Base-by-base conservation (phyloP, 2,329 filamentous ascomycete species). In the Karstenula rhodostoma region DNA sequence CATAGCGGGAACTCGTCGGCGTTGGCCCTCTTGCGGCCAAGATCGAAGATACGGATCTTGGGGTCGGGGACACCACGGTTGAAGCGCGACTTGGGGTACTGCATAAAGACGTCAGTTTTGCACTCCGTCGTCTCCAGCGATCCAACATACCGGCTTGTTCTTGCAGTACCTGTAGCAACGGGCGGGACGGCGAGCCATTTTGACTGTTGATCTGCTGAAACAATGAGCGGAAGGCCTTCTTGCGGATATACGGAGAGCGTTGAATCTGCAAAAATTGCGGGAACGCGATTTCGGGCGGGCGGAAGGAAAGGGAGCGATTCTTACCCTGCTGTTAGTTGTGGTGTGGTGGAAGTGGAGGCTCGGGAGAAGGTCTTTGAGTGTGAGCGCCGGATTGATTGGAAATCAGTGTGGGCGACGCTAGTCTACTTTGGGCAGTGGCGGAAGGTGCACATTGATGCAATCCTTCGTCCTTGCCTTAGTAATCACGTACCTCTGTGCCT, bases 141-240 rank as follows among this genome's bases (percentile, higher is more conserved):
- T 53, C 57, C 17, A 51, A 74, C 74, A 63, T 77, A 77, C 85
- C 82, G 96, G 93, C 93, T 97, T 97, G 91, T 98, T 99, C 93
- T 99, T 99, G 94, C 95, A 99, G 92, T 99, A 99, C 82, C 95
- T 91, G 90, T 97, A 99, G 88, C 95, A 99, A 88, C 95, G 92
- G 81, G 95, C 95, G 81, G 95, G 95, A 91, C 95, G 93, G 85
- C 95, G 93, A 81, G 95, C 95, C 95, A 99, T 99, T 87, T 90
- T 94, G 90, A 90, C 88, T 84, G 86, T 85, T 58, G 68, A 77
- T 76, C 72, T 77, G 73, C 82, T 13, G 23, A n/a, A 13, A 40
- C 23, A 81, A 81, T 82, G 79, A 82, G 78, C 77, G 68, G 47
- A 54, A 40, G 10, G n/a, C 12, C 51, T 37, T 43, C 19, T 27